phyloP scores from a whole-genome alignment of 805 yeast genomes.

The Yamadazyma sp. region DNA sequence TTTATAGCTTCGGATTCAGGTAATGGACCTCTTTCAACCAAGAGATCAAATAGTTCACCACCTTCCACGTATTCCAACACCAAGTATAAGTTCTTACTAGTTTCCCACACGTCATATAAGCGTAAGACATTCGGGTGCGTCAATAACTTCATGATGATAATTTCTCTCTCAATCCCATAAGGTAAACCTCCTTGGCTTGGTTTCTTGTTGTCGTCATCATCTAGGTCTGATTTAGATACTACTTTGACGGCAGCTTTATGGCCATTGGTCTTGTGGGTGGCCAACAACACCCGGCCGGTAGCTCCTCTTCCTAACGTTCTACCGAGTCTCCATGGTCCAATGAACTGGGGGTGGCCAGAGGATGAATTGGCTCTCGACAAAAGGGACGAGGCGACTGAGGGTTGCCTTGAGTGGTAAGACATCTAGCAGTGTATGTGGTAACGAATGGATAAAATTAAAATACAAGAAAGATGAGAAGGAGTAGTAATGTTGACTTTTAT shows the following conservation, averaged over 20 bases:
- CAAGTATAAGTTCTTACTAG: slow-evolving; percentile 79
- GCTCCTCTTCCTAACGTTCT: slow-evolving; percentile 81
- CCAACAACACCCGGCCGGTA: slow-evolving; percentile 75
- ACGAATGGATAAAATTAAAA: slow-evolving; percentile 12
- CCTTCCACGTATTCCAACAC: slow-evolving; percentile 84
- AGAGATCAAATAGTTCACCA: slow-evolving; percentile 78
- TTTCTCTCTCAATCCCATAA: slow-evolving; percentile 95
- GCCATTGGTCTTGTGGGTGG: slow-evolving; percentile 67
- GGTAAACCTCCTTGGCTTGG: slow-evolving; percentile 55
- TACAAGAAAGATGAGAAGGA: background rate
- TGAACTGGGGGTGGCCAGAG: slow-evolving; percentile 45
- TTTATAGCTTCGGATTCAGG: slow-evolving; percentile 72
- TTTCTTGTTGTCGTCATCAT: slow-evolving; percentile 34
- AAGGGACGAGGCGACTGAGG: slow-evolving; percentile 57
- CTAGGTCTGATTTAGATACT: slow-evolving; percentile 63
- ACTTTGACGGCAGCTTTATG: slow-evolving; percentile 83
- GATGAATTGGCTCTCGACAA: slow-evolving; percentile 45
- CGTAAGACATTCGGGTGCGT: slow-evolving; percentile 94
- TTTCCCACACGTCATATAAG: slow-evolving; percentile 97
- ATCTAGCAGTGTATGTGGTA: slow-evolving; percentile 15
- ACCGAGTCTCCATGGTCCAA: slow-evolving; percentile 85
- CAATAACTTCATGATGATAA: slow-evolving; percentile 92
- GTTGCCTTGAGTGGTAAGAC: slow-evolving; percentile 55
- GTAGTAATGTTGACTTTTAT: too few relatives aligned
- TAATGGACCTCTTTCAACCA: slow-evolving; percentile 69